phyloP scores from a whole-genome alignment of 768 basidiomycete genomes.

The Termitomyces sp. region DNA sequence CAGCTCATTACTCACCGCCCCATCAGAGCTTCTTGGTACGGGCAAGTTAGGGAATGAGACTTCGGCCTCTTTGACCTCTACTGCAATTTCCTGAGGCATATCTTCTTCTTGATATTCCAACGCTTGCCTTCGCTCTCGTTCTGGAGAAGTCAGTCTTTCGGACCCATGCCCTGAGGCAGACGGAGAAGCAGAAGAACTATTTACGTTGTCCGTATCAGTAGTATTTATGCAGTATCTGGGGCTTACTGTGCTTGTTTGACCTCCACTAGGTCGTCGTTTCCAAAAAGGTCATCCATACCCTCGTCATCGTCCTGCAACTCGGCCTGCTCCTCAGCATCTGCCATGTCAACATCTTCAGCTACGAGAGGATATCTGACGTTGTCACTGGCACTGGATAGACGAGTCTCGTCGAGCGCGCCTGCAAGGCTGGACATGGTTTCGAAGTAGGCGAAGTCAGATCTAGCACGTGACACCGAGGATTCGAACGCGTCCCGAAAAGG shows the following conservation, averaged over 20 bases:
- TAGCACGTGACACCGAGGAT: conserved; percentile 5
- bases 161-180: conserved; percentile 53
- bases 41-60: conserved; percentile 87
- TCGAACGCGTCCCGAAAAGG: background rate
- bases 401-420: conserved; percentile 46
- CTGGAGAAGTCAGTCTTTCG: conserved; percentile 61
- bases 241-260: conserved; percentile 50
- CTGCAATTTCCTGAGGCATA: conserved; percentile 49
- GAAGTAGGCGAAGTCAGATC: background rate
- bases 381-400: conserved; percentile 12
- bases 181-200: conserved; percentile 37
- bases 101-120: conserved; percentile 85
- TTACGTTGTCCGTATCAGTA: background rate
- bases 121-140: conserved; percentile 61
- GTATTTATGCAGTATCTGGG: background rate
- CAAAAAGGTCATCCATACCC: conserved; percentile 79
- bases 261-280: conserved; percentile 56
- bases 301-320: conserved; percentile 27
- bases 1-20: conserved; percentile 58
- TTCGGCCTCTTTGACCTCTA: conserved; percentile 63
- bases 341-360: conserved; percentile 40
- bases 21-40: conserved; percentile 75
- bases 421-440: conserved; percentile 56
- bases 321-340: conserved; percentile 23
- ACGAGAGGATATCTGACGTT: conserved; percentile 8